Evolutionary conservation across 176 grass and related monocot genomes (phyloP).

Genomic region (Stipa capillata): DNA sequence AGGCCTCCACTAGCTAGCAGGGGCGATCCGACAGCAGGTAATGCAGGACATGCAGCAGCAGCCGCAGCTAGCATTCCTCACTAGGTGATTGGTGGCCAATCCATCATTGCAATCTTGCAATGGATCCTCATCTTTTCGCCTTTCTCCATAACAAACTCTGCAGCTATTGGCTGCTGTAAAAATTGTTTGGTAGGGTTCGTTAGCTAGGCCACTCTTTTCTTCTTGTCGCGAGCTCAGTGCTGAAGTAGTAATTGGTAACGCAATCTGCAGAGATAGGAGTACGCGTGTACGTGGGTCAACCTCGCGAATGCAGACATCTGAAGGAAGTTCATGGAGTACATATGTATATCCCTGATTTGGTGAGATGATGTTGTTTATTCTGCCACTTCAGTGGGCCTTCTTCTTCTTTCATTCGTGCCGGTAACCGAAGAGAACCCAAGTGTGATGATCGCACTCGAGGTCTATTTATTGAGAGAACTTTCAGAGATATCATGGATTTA

Average conservation of each 20-base stretch:
- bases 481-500: not conserved
- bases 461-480: not conserved
- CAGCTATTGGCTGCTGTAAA: not conserved
- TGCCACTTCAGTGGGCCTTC: not conserved
- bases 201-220: not conserved
- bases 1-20: not conserved
- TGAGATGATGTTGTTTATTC: constrained; percentile 30
- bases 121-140: not conserved
- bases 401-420: not conserved
- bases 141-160: not conserved
- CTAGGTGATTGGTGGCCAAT: not conserved
- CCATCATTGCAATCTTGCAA: constrained; percentile 1
- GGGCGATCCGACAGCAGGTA: not conserved
- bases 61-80: not conserved
- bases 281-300: not conserved
- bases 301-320: not conserved
- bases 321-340: not conserved
- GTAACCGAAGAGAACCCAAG: not conserved
- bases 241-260: not conserved
- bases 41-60: not conserved
- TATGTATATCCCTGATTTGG: constrained; percentile 12
- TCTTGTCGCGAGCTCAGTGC: not conserved
- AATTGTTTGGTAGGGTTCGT: not conserved
- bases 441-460: not conserved
- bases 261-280: constrained; percentile 9